Conservation (phyloP, 2,329 filamentous ascomycete genomes). For the Fusarium pininemorale region DNA sequence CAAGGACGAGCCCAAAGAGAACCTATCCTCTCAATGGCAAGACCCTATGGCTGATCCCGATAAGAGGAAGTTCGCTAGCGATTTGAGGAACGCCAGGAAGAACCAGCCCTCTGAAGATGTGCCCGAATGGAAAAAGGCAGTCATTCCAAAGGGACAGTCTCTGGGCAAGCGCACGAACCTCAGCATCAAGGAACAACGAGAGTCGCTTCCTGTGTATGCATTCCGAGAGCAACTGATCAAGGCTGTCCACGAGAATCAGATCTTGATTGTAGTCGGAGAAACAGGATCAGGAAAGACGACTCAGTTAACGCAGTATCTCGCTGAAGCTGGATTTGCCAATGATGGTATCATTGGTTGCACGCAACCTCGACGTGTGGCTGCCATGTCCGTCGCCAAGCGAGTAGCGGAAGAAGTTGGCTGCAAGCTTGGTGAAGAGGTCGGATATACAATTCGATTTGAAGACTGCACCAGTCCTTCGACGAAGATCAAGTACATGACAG, state of each 20-base stretch:
- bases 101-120: constrained; percentile 72
- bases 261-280: constrained; percentile 95
- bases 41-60: constrained; percentile 93
- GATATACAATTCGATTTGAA: constrained; percentile 97
- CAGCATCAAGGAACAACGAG: constrained; percentile 94
- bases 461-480: constrained; percentile 89
- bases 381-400: constrained; percentile 97
- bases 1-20: constrained; percentile 81
- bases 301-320: constrained; percentile 93
- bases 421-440: constrained; percentile 88
- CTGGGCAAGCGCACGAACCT: constrained; percentile 88
- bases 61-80: constrained; percentile 87
- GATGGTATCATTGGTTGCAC: constrained; percentile 94
- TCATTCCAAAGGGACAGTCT: constrained; percentile 80
- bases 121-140: constrained; percentile 92
- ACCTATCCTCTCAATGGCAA: constrained; percentile 91
- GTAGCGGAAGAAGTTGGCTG: constrained; percentile 96
- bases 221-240: constrained; percentile 90
- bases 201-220: constrained; percentile 86
- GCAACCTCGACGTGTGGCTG: constrained; percentile 94
- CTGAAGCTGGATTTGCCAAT: constrained; percentile 89
- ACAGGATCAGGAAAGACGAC: constrained; percentile 98
- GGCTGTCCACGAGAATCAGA: constrained; percentile 86
- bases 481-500: constrained; percentile 99
- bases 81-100: constrained; percentile 75